Evolutionary conservation across 768 basidiomycete genomes (phyloP).

Genomic region (Leccinum subtestaceum): DNA sequence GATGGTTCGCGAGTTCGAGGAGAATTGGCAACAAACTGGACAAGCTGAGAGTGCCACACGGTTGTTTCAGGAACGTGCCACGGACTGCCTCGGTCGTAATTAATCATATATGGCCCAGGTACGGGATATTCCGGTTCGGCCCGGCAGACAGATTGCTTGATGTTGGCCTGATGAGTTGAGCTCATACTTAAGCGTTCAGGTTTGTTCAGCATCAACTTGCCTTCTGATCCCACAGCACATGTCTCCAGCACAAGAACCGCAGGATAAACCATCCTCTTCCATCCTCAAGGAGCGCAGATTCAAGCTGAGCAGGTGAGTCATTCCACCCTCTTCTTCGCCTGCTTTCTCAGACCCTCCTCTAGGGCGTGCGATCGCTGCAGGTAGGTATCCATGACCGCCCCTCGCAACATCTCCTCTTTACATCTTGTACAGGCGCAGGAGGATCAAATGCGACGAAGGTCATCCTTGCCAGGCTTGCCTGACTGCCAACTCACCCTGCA

Average conservation of each 20-base stretch:
- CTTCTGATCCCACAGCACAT: constrained; percentile 17
- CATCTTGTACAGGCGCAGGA: constrained; percentile 52
- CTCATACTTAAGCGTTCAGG: constrained; percentile 29
- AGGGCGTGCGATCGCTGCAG: constrained; percentile 91
- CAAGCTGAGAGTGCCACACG: constrained; percentile 9
- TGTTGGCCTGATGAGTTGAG: constrained; percentile 11
- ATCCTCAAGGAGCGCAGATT: constrained; percentile 80
- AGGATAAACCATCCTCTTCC: constrained; percentile 45
- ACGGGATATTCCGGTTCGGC: constrained; percentile 29
- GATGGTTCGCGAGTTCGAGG: constrained; percentile 17
- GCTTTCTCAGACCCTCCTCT: constrained; percentile 11
- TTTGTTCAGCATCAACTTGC: constrained; percentile 2
- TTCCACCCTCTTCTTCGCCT: neutral
- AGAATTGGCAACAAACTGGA: constrained; percentile 11
- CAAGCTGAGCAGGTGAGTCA: constrained; percentile 76
- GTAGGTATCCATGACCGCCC: constrained; percentile 44
- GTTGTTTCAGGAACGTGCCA: constrained; percentile 30
- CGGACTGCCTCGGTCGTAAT: constrained; percentile 2
- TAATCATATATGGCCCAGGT: constrained; percentile 19
- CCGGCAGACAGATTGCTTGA: constrained; percentile 17
- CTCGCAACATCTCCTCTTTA: neutral
- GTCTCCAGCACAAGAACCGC: constrained; percentile 34
- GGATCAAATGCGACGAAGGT: constrained; percentile 88
- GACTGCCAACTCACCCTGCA: constrained; percentile 78
- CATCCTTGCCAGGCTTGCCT: constrained; percentile 87